A percentile compares a stretch with the other conserved stretches of the same genome.
Evolutionary conservation across 495 filamentous ascomycete genomes (phyloP).

Genomic region (Thermochaetoides thermophila): DNA sequence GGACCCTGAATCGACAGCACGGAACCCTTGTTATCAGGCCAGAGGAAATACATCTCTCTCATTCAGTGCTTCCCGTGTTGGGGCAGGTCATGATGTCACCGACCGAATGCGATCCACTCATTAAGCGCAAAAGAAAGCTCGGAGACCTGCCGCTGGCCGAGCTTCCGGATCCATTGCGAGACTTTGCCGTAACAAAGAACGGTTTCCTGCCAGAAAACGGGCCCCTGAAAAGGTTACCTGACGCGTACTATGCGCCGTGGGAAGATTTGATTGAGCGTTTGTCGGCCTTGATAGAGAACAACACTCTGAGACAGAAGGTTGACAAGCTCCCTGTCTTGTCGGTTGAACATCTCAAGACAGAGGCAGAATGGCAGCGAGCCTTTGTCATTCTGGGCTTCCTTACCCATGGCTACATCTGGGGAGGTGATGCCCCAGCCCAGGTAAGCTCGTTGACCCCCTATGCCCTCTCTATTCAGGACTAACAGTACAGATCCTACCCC

Average conservation of each 20-base stretch:
- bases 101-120: too few species aligned
- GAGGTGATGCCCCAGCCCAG: slow-evolving; percentile 19
- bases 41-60: too few species aligned
- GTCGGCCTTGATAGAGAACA: slow-evolving; percentile 48
- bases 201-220: slow-evolving; percentile 65
- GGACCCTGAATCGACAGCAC: too few species aligned
- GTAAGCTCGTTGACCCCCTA: slow-evolving; percentile 6
- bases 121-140: too few species aligned
- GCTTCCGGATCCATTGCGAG: too few species aligned
- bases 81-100: too few species aligned
- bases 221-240: slow-evolving; percentile 52
- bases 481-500: slow-evolving; percentile 42
- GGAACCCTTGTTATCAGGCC: too few species aligned
- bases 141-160: too few species aligned
- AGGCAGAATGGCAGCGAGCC: slow-evolving; percentile 67
- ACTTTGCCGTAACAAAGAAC: slow-evolving; percentile 24
- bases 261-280: slow-evolving; percentile 56
- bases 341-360: slow-evolving; percentile 44
- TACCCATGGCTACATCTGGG: slow-evolving; percentile 71
- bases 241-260: slow-evolving; percentile 72
- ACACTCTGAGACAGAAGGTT: slow-evolving; percentile 49
- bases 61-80: too few species aligned
- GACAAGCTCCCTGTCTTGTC: slow-evolving; percentile 56
- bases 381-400: slow-evolving; percentile 67
- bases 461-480: not conserved